Evolutionary conservation across 768 basidiomycete genomes (phyloP), one percentile per base, ranked within the genome.

Genomic region (Macrolepiota fuliginosa): DNA sequence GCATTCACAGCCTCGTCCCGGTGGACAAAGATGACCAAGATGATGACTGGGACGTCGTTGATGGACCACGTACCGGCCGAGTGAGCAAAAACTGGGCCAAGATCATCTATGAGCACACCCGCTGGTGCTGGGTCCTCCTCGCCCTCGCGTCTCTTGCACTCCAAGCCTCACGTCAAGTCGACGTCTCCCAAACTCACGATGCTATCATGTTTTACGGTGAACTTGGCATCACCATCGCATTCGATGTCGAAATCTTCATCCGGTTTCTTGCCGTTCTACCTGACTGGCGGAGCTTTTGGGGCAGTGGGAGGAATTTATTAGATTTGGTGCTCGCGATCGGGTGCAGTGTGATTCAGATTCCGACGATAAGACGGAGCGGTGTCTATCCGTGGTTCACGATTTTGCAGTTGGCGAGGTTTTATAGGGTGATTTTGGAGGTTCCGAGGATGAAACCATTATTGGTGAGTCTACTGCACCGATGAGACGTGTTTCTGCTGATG

Each of bases 361-460:
- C 96, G 0, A 80, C 69, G 15, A 88, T 98, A 24, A 81, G 83
- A 56, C 63, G 79, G 9, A 88, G 88, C 4, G 62, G 66, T 6
- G 77, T 87, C 2, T 96, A 96, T 68, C 83, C 89, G 0, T 98
- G 96, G 96, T 81, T 97, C 65, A 96, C 92, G 2, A 81, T 91
- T 32, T 91, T 98, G 67, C 92, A 94, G 70, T 77, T 97, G 13
- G 79, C 80, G 66, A 80, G 96, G 67, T 98, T 96, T 76, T 97
- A 98, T 72, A 81, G 96, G 2, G 92, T 97, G 49, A 93, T 98
- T 67, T 71, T 98, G 54, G 90, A 88, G 52, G 84, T 97, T 19
- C 96, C 95, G 0, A 79, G 92, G 59, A 97, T 97, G 94, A 89
- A 85, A 64, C 91, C 90, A 0, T 75, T 98, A 32, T 73, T 98